Evolutionary conservation across 352 stramenopile genomes (phyloP).

Genomic region (Poterioochromonas sp.): DNA sequence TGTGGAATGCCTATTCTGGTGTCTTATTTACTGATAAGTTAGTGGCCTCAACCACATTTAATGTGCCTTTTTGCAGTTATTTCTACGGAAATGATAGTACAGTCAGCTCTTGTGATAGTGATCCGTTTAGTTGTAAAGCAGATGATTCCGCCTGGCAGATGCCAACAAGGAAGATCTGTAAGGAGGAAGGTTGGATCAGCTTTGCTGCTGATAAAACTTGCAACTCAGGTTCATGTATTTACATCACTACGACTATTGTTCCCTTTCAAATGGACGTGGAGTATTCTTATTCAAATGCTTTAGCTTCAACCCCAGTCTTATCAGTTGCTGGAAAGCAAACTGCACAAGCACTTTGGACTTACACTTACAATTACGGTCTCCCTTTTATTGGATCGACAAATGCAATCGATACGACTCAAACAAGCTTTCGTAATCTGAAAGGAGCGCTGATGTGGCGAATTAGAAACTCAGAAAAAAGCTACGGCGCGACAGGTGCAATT

Average conservation of each 20-base stretch:
- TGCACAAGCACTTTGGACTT: background rate
- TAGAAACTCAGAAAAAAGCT: background rate
- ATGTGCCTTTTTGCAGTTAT: constrained; percentile 40
- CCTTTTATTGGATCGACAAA: background rate
- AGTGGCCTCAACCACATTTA: constrained; percentile 28
- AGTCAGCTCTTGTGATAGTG: constrained; percentile 28
- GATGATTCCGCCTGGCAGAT: constrained; percentile 35
- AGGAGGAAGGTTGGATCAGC: constrained; percentile 4
- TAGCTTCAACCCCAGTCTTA: background rate
- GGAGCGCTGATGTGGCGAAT: constrained; percentile 27
- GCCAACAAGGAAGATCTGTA: background rate
- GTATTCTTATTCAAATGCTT: background rate
- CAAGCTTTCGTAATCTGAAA: background rate
- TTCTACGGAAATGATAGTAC: constrained; percentile 36
- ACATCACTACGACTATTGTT: constrained; percentile 3
- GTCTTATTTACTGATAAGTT: constrained; percentile 74
- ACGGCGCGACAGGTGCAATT: background rate
- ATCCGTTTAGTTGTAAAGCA: constrained; percentile 38
- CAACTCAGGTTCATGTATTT: background rate
- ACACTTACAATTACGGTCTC: background rate
- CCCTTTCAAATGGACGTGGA: constrained; percentile 23
- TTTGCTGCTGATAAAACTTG: constrained; percentile 25
- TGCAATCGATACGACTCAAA: background rate
- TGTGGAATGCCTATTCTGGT: constrained; percentile 66
- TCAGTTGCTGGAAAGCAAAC: background rate